Base-by-base conservation (phyloP, 2,329 filamentous ascomycete species). In the Phyllosticta citribraziliensis region DNA sequence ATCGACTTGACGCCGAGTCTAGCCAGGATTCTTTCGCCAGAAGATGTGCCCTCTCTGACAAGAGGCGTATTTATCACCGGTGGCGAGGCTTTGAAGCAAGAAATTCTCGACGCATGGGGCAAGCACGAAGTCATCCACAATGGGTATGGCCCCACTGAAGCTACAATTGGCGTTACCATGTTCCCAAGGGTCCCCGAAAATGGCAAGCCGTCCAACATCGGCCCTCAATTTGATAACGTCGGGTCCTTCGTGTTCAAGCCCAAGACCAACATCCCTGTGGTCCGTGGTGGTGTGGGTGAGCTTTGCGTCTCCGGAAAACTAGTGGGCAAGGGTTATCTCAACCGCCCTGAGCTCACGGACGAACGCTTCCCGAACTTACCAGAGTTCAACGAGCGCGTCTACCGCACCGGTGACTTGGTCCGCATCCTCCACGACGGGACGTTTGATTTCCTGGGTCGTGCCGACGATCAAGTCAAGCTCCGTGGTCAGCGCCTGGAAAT, bases 141-240 rank as follows among this genome's bases (percentile, higher is more conserved):
- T 68, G 91, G 91, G 2, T 80, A 96, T 65, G 92, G 92, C 0
- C 93, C 92, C 1, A 97, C 92, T 0, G 93, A 97, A 72, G 88
- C 90, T 0, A 97, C 92, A 0, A 97, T 97, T 65, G 92, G 92
- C 5, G 88, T 92, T 40, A 96, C 92, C 0, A 95, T 94, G 82
- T 92, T 88, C 67, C 86, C 87, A n/a, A 82, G 89, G 35, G 89
- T 96, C 8, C 88, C 89, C 0, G 73, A 77, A 20, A 88, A 88
- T 65, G 91, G 90, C 0, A 88, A 91, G 30, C 85, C 92, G 0
- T 88, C 90, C 11, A 97, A 97, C 67, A 97, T 97, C 66, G 92
- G 92, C 0, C 82, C 80, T 25, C 88, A 91, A 65, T 97, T 96
- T 65, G 83, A 87, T 65, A 97, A 97, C 64, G 92, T 96, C 0